These are phyloP conservation scores for Ulmus americana DNA, from an alignment of 331 rosid species.

Conservation along the genomic window DNA sequence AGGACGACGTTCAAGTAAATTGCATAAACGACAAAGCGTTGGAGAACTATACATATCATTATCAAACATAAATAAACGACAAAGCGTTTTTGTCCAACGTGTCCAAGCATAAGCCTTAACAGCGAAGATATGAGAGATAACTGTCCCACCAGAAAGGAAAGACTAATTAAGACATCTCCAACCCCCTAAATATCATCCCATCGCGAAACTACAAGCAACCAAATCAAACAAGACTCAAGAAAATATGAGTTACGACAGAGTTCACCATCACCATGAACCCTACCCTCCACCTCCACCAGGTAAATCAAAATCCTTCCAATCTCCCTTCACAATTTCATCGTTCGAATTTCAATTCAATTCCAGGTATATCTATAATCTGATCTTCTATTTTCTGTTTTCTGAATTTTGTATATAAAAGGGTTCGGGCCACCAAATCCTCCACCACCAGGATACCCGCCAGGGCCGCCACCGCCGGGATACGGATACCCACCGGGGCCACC, in stretches of 20 bases:
- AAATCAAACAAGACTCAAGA: neutral
- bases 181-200: too few species aligned
- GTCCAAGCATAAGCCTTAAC: too few species aligned
- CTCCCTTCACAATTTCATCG: neutral
- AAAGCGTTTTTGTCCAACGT: too few species aligned
- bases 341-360: neutral
- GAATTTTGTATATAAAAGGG: slow-evolving; percentile 10
- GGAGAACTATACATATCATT: too few species aligned
- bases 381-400: neutral
- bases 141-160: too few species aligned
- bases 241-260: slow-evolving; percentile 53
- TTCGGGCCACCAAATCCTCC: slow-evolving; percentile 35
- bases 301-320: neutral
- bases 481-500: slow-evolving; percentile 36
- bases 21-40: too few species aligned
- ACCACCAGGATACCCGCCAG: slow-evolving; percentile 47
- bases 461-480: slow-evolving; percentile 34
- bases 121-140: too few species aligned
- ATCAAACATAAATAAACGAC: too few species aligned
- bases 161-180: too few species aligned
- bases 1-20: too few species aligned
- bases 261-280: slow-evolving; percentile 44
- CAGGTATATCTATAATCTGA: neutral
- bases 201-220: too few species aligned
- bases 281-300: slow-evolving; percentile 56